Conservation (phyloP, 2,329 filamentous ascomycete genomes). For the Paraphoma sp. region DNA sequence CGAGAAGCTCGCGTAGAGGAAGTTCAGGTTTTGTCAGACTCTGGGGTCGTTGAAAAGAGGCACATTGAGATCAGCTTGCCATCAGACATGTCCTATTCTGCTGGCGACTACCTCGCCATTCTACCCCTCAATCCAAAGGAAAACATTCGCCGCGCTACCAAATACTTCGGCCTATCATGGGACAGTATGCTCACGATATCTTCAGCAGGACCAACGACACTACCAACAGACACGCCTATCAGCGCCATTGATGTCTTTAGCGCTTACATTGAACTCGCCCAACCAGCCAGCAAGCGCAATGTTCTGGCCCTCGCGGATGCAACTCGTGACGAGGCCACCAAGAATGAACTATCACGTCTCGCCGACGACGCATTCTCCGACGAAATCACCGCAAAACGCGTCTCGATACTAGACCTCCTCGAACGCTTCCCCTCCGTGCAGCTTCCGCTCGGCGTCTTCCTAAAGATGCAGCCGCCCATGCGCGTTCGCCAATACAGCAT, state of each 20-base stretch:
- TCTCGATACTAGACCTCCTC: constrained; percentile 73
- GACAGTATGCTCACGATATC: constrained; percentile 70
- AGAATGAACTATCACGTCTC: constrained; percentile 58
- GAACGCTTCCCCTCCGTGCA: constrained; percentile 65
- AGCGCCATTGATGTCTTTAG: constrained; percentile 69
- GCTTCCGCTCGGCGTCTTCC: constrained; percentile 70
- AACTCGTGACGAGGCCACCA: constrained; percentile 56
- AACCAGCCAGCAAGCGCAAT: constrained; percentile 73
- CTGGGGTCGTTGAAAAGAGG: constrained; percentile 37
- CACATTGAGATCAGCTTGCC: constrained; percentile 55
- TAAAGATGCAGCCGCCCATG: constrained; percentile 78
- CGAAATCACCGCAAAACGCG: constrained; percentile 59
- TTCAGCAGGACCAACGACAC: constrained; percentile 67
- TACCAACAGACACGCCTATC: constrained; percentile 68
- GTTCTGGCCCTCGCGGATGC: constrained; percentile 59
- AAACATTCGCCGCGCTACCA: constrained; percentile 68
- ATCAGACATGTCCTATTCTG: constrained; percentile 65
- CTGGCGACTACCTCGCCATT: constrained; percentile 79
- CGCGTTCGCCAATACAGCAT: constrained; percentile 81
- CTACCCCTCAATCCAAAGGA: constrained; percentile 72
- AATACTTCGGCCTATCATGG: constrained; percentile 70
- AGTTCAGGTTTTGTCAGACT: constrained; percentile 35
- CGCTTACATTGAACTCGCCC: constrained; percentile 75
- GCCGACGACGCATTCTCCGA: constrained; percentile 48
- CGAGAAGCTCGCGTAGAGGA: constrained; percentile 45